These are phyloP conservation scores for Diaporthe sp. DNA, from an alignment of 2,329 filamentous ascomycete genomes.

Conservation along the genomic window DNA sequence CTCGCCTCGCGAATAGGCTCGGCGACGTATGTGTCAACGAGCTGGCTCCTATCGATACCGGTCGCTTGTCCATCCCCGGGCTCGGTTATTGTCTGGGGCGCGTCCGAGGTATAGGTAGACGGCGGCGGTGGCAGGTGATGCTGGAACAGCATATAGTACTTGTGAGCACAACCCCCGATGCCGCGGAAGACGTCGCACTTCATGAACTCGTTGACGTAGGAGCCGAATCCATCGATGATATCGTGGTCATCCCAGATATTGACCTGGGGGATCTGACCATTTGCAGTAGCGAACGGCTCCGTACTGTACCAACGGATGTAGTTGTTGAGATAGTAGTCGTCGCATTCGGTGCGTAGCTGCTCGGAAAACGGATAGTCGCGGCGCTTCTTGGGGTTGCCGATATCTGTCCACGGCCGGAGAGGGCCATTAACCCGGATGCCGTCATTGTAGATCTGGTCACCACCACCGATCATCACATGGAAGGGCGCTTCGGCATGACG, in stretches of 20 bases:
- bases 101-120: conserved; percentile 84
- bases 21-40: conserved; percentile 81
- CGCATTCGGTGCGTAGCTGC: conserved; percentile 84
- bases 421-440: conserved; percentile 88
- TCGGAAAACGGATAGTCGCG: conserved; percentile 83
- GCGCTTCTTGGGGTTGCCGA: conserved; percentile 86
- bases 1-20: conserved; percentile 70
- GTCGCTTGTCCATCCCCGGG: conserved; percentile 42
- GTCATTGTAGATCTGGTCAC: conserved; percentile 98
- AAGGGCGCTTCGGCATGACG: conserved; percentile 85
- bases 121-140: conserved; percentile 89
- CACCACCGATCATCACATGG: conserved; percentile 96
- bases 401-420: conserved; percentile 84
- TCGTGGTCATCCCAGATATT: conserved; percentile 99
- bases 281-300: conserved; percentile 87
- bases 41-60: conserved; percentile 77
- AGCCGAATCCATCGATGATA: conserved; percentile 79
- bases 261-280: conserved; percentile 92
- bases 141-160: conserved; percentile 98
- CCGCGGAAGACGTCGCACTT: conserved; percentile 90
- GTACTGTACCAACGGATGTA: conserved; percentile 88
- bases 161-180: conserved; percentile 92
- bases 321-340: conserved; percentile 91
- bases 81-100: conserved; percentile 63
- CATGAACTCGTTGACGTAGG: conserved; percentile 96